These are phyloP conservation scores for Phytophthora vignae DNA, from an alignment of 352 stramenopile species.

Conservation along the genomic window DNA sequence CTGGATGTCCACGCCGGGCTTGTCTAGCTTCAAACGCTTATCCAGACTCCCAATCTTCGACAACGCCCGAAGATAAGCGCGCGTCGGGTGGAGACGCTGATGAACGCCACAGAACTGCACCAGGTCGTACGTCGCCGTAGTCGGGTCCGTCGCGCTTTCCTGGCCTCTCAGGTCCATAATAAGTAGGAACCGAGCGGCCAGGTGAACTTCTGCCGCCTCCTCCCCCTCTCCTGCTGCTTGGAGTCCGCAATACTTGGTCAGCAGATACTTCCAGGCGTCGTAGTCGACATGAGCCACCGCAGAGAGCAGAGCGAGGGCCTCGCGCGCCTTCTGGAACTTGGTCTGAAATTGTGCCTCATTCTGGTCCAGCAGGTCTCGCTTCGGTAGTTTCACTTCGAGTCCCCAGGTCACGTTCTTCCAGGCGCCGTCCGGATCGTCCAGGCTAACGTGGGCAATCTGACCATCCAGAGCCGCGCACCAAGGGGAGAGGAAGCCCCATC, in stretches of 20 bases:
- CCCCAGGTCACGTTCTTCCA: neutral
- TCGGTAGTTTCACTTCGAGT: neutral
- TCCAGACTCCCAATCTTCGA: constrained; percentile 1
- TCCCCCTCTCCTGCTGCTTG: constrained; percentile 9
- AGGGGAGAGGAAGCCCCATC: neutral
- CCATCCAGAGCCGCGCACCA: neutral
- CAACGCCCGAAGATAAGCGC: constrained; percentile 1
- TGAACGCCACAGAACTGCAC: constrained; percentile 4
- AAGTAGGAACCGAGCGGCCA: neutral
- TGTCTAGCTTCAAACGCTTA: neutral
- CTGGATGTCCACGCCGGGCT: neutral
- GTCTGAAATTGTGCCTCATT: neutral
- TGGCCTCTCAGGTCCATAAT: constrained; percentile 7
- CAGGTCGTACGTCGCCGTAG: neutral
- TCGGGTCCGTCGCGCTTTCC: neutral
- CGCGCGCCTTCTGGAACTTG: neutral
- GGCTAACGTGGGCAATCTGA: neutral
- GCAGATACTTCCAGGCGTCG: constrained; percentile 26
- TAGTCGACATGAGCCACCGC: constrained; percentile 30
- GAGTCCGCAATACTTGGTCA: constrained; percentile 24
- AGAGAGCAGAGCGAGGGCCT: constrained; percentile 28
- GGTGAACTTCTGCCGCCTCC: neutral
- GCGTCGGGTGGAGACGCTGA: neutral
- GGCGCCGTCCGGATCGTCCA: neutral
- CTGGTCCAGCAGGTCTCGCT: neutral